A percentile compares a stretch with the other conserved stretches of the same genome.
These are phyloP conservation scores for Atractiella rhizophila DNA, from an alignment of 768 basidiomycete species.

Conservation along the genomic window DNA sequence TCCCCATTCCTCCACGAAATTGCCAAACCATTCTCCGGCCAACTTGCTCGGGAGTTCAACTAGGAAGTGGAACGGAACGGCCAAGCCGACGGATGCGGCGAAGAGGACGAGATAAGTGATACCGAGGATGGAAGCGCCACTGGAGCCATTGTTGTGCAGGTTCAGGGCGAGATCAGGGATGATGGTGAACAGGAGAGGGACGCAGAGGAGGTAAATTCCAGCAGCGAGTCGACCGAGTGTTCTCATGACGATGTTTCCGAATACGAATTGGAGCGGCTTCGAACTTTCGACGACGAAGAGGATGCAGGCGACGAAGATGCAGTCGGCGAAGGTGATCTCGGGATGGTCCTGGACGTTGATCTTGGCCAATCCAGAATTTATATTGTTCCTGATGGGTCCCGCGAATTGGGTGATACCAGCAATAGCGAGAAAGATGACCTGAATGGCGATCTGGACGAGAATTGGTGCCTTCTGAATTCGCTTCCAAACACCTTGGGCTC, in stretches of 20 bases:
- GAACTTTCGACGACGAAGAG: conserved; percentile 17
- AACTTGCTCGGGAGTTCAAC: conserved; percentile 19
- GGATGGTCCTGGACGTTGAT: conserved; percentile 17
- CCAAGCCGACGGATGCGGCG: conserved; percentile 11
- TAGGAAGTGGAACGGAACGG: conserved; percentile 18
- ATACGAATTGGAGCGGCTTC: conserved; percentile 13
- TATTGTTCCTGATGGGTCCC: conserved; percentile 16
- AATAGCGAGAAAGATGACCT: conserved; percentile 13
- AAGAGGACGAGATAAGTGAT: conserved; percentile 17
- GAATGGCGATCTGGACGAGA: conserved; percentile 14
- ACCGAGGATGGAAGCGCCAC: conserved; percentile 14
- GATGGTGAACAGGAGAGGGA: conserved; percentile 17
- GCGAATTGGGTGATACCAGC: too few species aligned
- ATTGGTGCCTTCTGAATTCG: conserved; percentile 17
- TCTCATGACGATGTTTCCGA: conserved; percentile 19
- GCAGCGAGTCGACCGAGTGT: conserved; percentile 17
- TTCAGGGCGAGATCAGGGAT: conserved; percentile 16
- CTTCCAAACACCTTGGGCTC: conserved; percentile 17
- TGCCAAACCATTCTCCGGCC: conserved; percentile 16
- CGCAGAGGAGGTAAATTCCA: conserved; percentile 17
- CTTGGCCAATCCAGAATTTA: conserved; percentile 14
- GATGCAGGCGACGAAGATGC: conserved; percentile 15
- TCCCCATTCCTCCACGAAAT: conserved; percentile 15
- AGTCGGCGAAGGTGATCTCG: conserved; percentile 17
- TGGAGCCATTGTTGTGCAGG: conserved; percentile 12